Evolutionary conservation across 352 stramenopile genomes (phyloP).

Genomic region (Globisporangium canariense): DNA sequence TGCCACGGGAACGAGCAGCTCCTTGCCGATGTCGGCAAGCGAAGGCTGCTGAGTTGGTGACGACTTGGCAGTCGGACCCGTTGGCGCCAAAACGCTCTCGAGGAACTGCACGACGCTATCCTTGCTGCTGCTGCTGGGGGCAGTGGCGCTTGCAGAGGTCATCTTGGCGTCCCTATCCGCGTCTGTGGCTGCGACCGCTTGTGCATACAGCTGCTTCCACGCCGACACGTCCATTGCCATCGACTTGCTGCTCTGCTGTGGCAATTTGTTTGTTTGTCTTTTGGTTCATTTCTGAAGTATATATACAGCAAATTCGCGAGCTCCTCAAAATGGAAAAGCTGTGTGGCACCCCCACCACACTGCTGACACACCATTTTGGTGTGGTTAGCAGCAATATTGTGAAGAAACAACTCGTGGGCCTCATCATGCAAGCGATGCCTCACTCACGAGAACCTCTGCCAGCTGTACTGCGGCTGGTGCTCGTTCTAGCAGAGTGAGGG

Average conservation of each 20-base stretch:
- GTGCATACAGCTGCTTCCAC: constrained; percentile 18
- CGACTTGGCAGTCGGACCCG: background rate
- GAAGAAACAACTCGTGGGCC: too few relatives aligned
- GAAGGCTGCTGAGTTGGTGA: background rate
- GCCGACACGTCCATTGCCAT: background rate
- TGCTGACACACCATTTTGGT: too few relatives aligned
- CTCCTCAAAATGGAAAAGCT: too few relatives aligned
- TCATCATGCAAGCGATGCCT: too few relatives aligned
- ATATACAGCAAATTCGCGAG: too few relatives aligned
- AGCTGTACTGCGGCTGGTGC: too few relatives aligned
- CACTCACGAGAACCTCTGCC: too few relatives aligned
- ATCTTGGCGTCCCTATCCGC: background rate
- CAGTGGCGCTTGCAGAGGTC: background rate
- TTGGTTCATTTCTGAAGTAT: background rate
- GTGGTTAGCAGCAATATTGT: too few relatives aligned
- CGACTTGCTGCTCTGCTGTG: background rate
- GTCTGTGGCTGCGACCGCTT: background rate
- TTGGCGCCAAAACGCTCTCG: constrained; percentile 4
- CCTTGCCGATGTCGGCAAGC: constrained; percentile 18
- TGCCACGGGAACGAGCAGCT: constrained; percentile 25
- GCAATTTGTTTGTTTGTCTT: background rate
- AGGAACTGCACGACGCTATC: constrained; percentile 11
- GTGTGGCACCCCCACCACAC: too few relatives aligned
- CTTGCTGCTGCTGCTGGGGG: background rate
- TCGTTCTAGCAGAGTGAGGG: too few relatives aligned